Evolutionary conservation across 169 alveolate genomes (phyloP).

Genomic region (Toxoplasma gondii): DNA sequence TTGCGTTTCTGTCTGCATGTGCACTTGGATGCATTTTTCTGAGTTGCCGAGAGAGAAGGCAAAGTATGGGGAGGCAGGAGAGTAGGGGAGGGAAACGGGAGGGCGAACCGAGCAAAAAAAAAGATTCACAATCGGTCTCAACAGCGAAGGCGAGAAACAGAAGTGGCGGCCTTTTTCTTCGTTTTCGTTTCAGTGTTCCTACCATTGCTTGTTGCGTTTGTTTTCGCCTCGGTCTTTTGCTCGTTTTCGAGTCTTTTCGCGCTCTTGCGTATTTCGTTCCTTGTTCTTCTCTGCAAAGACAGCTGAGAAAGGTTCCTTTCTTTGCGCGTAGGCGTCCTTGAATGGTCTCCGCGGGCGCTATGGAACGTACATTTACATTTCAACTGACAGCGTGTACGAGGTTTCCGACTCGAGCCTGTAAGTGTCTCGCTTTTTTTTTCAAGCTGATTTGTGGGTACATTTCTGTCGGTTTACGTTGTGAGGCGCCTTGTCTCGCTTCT

Average conservation of each 20-base stretch:
- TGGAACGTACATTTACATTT: constrained; percentile 14
- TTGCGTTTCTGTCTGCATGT: background rate
- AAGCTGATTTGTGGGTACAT: background rate
- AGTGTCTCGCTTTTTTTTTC: background rate
- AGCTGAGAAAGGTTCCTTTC: background rate
- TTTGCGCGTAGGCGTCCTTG: background rate
- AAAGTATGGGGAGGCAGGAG: no score
- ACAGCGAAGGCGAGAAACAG: no score
- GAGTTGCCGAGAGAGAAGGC: no score
- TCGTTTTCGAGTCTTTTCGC: background rate
- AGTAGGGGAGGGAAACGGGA: no score
- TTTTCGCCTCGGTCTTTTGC: no score
- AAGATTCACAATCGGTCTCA: no score
- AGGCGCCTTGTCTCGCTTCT: no score
- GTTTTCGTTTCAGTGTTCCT: no score
- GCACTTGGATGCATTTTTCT: background rate
- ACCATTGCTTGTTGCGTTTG: no score
- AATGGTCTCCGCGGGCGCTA: background rate
- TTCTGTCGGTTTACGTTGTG: background rate
- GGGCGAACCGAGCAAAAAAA: no score
- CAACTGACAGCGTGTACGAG: constrained; percentile 48
- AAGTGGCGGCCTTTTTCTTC: no score
- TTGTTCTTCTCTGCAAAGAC: background rate
- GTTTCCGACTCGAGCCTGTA: background rate
- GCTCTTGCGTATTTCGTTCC: background rate